Conservation (phyloP, 2,329 filamentous ascomycete genomes). For the Zymoseptoria brevis region DNA sequence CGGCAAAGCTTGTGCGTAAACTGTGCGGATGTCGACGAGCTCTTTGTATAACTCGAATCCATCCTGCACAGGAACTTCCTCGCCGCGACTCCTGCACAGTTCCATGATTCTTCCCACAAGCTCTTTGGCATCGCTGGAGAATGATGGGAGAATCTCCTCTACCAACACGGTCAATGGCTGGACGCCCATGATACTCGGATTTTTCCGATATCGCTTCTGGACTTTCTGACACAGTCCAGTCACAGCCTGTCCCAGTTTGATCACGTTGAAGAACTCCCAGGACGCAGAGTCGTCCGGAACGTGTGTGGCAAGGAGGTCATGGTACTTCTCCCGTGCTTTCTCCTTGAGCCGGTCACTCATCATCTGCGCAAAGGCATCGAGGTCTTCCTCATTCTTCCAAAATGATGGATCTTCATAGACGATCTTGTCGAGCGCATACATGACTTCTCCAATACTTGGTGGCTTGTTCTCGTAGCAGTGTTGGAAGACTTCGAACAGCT, state of each 20-base stretch:
- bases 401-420: conserved; percentile 73
- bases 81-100: conserved; percentile 57
- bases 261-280: conserved; percentile 88
- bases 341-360: conserved; percentile 64
- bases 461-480: conserved; percentile 85
- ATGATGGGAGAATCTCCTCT: conserved; percentile 76
- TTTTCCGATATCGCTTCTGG: conserved; percentile 83
- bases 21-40: conserved; percentile 72
- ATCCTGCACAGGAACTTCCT: conserved; percentile 79
- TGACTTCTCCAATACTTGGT: conserved; percentile 67
- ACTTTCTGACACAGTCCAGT: conserved; percentile 81
- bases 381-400: conserved; percentile 59
- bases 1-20: conserved; percentile 69
- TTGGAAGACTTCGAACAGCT: conserved; percentile 80
- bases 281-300: conserved; percentile 72
- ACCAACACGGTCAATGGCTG: conserved; percentile 64
- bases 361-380: conserved; percentile 62
- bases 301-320: conserved; percentile 66
- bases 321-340: conserved; percentile 72
- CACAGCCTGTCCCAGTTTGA: conserved; percentile 78
- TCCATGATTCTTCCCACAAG: conserved; percentile 75
- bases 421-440: conserved; percentile 75
- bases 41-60: conserved; percentile 91
- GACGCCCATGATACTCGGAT: conserved; percentile 76
- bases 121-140: conserved; percentile 80